Percentiles rank a stretch among this genome's conserved stretches.
Conservation (phyloP, 1,284 basidiomycete genomes). For the Ganoderma multipileum region DNA sequence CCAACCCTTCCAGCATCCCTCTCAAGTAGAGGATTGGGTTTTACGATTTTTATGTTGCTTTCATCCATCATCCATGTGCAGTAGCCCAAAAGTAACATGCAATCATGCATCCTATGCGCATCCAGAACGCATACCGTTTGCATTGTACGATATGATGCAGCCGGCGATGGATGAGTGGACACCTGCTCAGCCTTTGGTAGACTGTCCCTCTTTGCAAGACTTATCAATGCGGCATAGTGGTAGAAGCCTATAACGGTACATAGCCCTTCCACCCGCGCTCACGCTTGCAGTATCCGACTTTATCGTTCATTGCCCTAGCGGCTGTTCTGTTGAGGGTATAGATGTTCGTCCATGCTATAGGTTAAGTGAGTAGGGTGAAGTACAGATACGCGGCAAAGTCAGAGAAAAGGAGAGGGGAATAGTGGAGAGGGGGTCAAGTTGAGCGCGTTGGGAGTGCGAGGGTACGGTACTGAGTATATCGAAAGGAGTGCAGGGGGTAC, state of each 20-base stretch:
- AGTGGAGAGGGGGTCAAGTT: constrained; percentile 25
- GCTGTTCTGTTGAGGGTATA: constrained; percentile 36
- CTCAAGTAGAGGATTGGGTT: constrained; percentile 67
- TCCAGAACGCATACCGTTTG: constrained; percentile 28
- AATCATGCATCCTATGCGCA: constrained; percentile 38
- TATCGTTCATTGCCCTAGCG: constrained; percentile 33
- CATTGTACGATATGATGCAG: constrained; percentile 18
- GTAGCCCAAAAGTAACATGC: constrained; percentile 44
- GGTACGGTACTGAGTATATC: constrained; percentile 33
- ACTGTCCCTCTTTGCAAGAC: background rate
- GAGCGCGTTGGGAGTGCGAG: constrained; percentile 18
- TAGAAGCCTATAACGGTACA: background rate
- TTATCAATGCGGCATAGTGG: background rate
- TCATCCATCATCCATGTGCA: constrained; percentile 36
- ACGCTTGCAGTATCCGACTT: constrained; percentile 11
- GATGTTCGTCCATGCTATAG: constrained; percentile 39
- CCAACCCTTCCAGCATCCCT: constrained; percentile 59
- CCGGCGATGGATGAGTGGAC: background rate
- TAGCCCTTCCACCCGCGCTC: background rate
- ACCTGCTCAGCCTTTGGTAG: background rate
- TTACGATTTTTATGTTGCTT: constrained; percentile 37
- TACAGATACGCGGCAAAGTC: constrained; percentile 36
- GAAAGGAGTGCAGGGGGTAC: constrained; percentile 19
- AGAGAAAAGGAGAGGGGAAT: constrained; percentile 20
- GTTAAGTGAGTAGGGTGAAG: constrained; percentile 37